Conservation (phyloP, 2,329 filamentous ascomycete genomes). For the Calonectria pseudoreteaudii region DNA sequence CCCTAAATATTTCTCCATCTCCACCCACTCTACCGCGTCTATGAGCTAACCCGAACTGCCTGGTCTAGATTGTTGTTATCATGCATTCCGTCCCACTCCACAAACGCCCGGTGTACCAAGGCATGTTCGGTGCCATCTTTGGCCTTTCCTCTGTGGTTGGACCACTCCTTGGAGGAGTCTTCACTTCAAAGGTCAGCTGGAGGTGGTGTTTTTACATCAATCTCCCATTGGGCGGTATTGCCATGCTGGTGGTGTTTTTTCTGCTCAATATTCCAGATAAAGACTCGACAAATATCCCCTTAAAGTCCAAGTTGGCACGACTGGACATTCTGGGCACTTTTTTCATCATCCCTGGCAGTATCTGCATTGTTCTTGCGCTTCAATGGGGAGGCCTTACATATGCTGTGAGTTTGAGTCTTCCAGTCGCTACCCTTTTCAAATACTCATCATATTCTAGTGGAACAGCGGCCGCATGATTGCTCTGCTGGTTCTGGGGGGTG, state of each 20-base stretch:
- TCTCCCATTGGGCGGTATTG: conserved; percentile 29
- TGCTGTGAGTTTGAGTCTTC: conserved; percentile 39
- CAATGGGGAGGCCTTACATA: conserved; percentile 58
- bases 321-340: conserved; percentile 66
- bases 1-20: conserved; percentile 44
- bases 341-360: conserved; percentile 63
- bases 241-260: conserved; percentile 41
- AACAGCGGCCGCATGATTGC: conserved; percentile 56
- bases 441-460: conserved; percentile 48
- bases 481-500: conserved; percentile 52
- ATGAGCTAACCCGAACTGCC: conserved; percentile 53
- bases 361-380: conserved; percentile 59
- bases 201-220: conserved; percentile 25
- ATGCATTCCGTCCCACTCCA: conserved; percentile 50
- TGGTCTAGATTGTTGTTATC: conserved; percentile 25
- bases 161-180: background rate
- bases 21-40: conserved; percentile 38
- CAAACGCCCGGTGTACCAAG: conserved; percentile 44
- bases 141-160: background rate
- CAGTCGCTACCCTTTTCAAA: no score
- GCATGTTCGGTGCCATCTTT: conserved; percentile 17
- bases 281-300: conserved; percentile 30
- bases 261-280: conserved; percentile 31
- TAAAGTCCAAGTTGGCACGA: conserved; percentile 56
- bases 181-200: conserved; percentile 7